Conservation (phyloP, 164 flowering plant species). For the Malania oleifera region DNA sequence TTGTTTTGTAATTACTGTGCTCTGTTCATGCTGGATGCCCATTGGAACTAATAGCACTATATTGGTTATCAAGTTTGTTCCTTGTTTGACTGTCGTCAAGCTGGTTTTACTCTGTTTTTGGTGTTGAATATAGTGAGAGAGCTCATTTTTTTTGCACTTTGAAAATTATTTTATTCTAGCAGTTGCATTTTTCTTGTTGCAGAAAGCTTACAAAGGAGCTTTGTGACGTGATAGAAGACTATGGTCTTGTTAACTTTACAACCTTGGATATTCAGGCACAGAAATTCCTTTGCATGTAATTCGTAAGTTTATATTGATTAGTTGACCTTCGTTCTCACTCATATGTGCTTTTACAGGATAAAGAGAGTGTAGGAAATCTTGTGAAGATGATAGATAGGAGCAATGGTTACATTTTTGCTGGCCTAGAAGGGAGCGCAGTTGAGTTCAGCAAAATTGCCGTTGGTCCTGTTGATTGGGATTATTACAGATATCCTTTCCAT, state of each 20-base stretch:
- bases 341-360: slow-evolving; percentile 50
- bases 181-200: slow-evolving; percentile 16
- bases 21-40: background rate
- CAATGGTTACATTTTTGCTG: slow-evolving; percentile 85
- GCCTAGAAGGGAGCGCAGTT: slow-evolving; percentile 76
- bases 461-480: slow-evolving; percentile 82
- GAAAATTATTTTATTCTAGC: background rate
- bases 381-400: slow-evolving; percentile 83
- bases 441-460: slow-evolving; percentile 94
- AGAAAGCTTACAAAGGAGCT: slow-evolving; percentile 91
- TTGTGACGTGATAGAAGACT: slow-evolving; percentile 77
- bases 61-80: background rate
- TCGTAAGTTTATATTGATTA: background rate
- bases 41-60: background rate
- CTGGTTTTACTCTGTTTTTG: background rate
- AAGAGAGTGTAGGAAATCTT: slow-evolving; percentile 84
- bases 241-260: slow-evolving; percentile 66
- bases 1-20: background rate
- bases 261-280: slow-evolving; percentile 87
- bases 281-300: background rate
- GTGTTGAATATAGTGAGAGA: too few relatives aligned
- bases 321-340: background rate
- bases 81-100: background rate
- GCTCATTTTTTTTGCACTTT: background rate
- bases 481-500: slow-evolving; percentile 88